Evolutionary conservation across 1,139 yeast genomes (phyloP).

Genomic region (Lodderomyces theae): DNA sequence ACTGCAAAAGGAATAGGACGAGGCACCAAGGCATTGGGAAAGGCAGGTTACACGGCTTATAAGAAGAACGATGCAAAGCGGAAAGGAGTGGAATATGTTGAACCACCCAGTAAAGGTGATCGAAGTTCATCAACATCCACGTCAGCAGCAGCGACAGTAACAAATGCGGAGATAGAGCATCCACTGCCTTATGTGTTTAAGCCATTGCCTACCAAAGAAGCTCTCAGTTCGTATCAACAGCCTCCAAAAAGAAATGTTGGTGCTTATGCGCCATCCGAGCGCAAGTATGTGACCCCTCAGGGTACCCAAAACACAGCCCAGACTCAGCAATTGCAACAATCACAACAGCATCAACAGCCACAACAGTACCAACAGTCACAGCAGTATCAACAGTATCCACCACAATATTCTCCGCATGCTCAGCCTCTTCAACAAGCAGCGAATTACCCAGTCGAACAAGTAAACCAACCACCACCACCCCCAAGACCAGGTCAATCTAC

Average conservation of each 20-base stretch:
- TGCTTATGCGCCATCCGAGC: slow-evolving; percentile 14
- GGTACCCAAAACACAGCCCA: slow-evolving; percentile 8
- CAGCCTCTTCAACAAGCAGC: slow-evolving; percentile 9
- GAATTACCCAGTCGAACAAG: slow-evolving; percentile 2
- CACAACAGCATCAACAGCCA: slow-evolving; percentile 8
- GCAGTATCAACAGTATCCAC: slow-evolving; percentile 11
- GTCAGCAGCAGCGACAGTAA: neutral
- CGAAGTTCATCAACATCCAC: neutral
- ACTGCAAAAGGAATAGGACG: slow-evolving; percentile 49
- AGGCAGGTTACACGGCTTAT: slow-evolving; percentile 51
- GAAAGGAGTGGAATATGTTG: slow-evolving; percentile 18
- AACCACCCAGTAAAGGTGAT: slow-evolving; percentile 9
- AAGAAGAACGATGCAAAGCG: slow-evolving; percentile 36
- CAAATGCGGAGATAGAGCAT: neutral
- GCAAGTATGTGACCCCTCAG: slow-evolving; percentile 12
- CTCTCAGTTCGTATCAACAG: slow-evolving; percentile 30
- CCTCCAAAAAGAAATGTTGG: slow-evolving; percentile 40
- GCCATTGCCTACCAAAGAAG: slow-evolving; percentile 20
- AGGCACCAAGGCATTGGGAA: slow-evolving; percentile 46
- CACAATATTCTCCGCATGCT: slow-evolving; percentile 7
- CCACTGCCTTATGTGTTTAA: neutral
- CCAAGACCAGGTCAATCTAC: neutral
- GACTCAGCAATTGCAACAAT: slow-evolving; percentile 10
- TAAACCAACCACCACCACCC: slow-evolving; percentile 2
- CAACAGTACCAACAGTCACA: slow-evolving; percentile 10